Conservation (phyloP, 257 asterid species). For the Fraxinus excelsior region DNA sequence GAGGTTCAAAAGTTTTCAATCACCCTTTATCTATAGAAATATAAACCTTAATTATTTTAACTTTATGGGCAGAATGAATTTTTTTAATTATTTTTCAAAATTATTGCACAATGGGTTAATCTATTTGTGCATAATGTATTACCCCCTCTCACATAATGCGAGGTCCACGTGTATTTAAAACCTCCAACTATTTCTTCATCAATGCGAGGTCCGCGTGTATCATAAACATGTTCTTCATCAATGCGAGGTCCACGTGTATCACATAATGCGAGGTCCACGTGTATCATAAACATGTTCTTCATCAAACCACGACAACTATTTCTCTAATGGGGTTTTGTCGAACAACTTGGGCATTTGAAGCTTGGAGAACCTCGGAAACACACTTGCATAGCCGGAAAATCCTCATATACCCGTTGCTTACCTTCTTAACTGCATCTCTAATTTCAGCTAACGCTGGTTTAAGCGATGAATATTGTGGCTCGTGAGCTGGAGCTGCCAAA, state of each 20-base stretch:
- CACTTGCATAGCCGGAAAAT: constrained; percentile 60
- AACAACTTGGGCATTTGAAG: constrained; percentile 28
- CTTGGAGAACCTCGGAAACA: constrained; percentile 50
- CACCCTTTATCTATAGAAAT: neutral
- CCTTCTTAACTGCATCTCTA: constrained; percentile 41
- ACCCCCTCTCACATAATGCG: too few relatives aligned
- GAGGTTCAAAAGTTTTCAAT: too few relatives aligned
- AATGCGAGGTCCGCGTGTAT: too few relatives aligned
- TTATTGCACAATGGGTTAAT: neutral
- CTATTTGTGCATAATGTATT: too few relatives aligned
- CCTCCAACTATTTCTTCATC: too few relatives aligned
- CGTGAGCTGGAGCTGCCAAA: constrained; percentile 31
- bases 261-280: too few relatives aligned
- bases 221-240: too few relatives aligned
- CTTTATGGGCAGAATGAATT: neutral
- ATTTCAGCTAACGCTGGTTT: constrained; percentile 41
- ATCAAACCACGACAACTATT: neutral
- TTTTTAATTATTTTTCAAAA: too few relatives aligned
- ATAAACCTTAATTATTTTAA: too few relatives aligned
- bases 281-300: too few relatives aligned
- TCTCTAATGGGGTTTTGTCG: neutral
- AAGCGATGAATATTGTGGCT: constrained; percentile 18
- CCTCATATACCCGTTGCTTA: constrained; percentile 65
- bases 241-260: too few relatives aligned
- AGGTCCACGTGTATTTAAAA: too few relatives aligned